Percentiles rank a stretch among this genome's conserved stretches.
Evolutionary conservation across 2,329 filamentous ascomycete species (phyloP).

Genomic region (Cryphonectria parasitica): DNA sequence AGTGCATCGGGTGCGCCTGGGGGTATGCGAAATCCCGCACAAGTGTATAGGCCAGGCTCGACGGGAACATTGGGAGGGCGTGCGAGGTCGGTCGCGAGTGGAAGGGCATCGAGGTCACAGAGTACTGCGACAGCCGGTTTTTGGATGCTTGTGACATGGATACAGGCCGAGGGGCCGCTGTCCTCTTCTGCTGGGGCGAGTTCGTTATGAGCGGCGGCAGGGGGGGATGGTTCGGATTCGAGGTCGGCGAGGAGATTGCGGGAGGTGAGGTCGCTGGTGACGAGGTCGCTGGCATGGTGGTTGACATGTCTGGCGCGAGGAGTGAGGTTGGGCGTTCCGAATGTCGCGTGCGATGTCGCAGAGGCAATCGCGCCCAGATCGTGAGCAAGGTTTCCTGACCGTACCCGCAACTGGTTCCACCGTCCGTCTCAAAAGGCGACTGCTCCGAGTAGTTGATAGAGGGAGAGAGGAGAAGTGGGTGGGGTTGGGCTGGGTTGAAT

Average conservation of each 20-base stretch:
- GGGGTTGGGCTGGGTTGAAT: neutral
- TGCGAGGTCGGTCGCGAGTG: slow-evolving; percentile 81
- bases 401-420: slow-evolving; percentile 17
- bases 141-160: slow-evolving; percentile 74
- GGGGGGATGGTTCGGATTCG: slow-evolving; percentile 57
- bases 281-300: slow-evolving; percentile 61
- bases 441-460: slow-evolving; percentile 13
- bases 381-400: slow-evolving; percentile 27
- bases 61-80: slow-evolving; percentile 81
- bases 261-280: slow-evolving; percentile 56
- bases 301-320: slow-evolving; percentile 47
- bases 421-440: slow-evolving; percentile 21
- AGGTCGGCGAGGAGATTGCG: slow-evolving; percentile 47
- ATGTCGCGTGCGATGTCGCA: slow-evolving; percentile 31
- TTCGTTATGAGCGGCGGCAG: slow-evolving; percentile 59
- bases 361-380: slow-evolving; percentile 26
- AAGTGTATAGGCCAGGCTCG: slow-evolving; percentile 82
- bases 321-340: slow-evolving; percentile 14
- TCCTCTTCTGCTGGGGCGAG: slow-evolving; percentile 60
- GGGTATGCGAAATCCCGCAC: slow-evolving; percentile 97
- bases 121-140: slow-evolving; percentile 84
- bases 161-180: slow-evolving; percentile 63
- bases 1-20: slow-evolving; percentile 81
- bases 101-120: slow-evolving; percentile 67
- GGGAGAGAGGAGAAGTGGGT: neutral